A percentile compares a stretch with the other conserved stretches of the same genome.
Conservation (phyloP, 2,329 filamentous ascomycete species). For the Calonectria crousiana region DNA sequence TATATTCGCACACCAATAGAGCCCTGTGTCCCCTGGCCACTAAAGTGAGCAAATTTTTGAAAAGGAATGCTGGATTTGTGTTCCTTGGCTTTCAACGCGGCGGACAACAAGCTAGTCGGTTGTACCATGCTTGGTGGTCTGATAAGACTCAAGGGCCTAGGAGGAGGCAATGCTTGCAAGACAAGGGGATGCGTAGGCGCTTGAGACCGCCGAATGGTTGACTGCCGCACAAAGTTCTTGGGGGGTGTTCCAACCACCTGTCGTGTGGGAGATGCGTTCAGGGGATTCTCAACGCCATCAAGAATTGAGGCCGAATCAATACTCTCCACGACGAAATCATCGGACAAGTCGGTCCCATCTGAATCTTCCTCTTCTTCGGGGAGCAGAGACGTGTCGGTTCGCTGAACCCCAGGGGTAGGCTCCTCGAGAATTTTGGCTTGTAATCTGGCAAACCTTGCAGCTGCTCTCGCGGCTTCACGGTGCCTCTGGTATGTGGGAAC, state of each 20-base stretch:
- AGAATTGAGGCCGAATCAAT: slow-evolving; percentile 80
- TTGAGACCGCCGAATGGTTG: slow-evolving; percentile 73
- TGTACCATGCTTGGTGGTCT: slow-evolving; percentile 75
- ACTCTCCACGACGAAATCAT: slow-evolving; percentile 71
- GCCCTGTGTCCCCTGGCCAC: slow-evolving; percentile 82
- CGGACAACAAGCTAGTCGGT: slow-evolving; percentile 78
- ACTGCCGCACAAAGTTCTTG: slow-evolving; percentile 69
- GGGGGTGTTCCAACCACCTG: slow-evolving; percentile 75
- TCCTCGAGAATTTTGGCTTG: slow-evolving; percentile 56
- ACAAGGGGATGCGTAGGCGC: slow-evolving; percentile 67
- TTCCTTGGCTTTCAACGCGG: slow-evolving; percentile 78
- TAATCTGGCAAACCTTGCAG: slow-evolving; percentile 56
- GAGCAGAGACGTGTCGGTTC: slow-evolving; percentile 63
- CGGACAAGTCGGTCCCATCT: slow-evolving; percentile 73
- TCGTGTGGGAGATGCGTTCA: slow-evolving; percentile 65
- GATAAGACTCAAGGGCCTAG: slow-evolving; percentile 74
- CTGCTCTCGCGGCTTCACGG: slow-evolving; percentile 70
- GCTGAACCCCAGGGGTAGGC: slow-evolving; percentile 53
- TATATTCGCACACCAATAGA: slow-evolving; percentile 84
- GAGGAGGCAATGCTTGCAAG: slow-evolving; percentile 77
- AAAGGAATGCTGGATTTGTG: slow-evolving; percentile 78
- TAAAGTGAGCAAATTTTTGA: slow-evolving; percentile 80
- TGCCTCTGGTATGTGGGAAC: slow-evolving; percentile 74
- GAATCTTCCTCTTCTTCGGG: slow-evolving; percentile 71
- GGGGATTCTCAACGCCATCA: slow-evolving; percentile 71